These are phyloP conservation scores for Mariannaea elegans DNA, from an alignment of 2,329 filamentous ascomycete genomes.

Conservation along the genomic window DNA sequence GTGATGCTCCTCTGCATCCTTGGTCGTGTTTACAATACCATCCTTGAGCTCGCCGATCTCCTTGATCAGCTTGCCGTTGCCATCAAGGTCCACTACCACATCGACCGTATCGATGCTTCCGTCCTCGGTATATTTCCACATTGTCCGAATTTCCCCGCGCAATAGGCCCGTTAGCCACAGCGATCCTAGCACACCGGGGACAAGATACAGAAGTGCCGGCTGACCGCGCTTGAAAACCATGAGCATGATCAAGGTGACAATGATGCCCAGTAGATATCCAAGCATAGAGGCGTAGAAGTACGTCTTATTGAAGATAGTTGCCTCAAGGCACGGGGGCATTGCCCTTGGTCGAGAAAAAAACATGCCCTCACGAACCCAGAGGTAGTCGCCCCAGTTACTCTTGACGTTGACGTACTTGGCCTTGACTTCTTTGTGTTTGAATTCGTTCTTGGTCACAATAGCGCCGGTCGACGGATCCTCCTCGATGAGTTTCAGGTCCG, in stretches of 20 bases:
- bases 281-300: conserved; percentile 83
- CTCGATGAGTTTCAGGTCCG: conserved; percentile 46
- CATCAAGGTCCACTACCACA: conserved; percentile 64
- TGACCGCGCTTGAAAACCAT: conserved; percentile 83
- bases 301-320: conserved; percentile 75
- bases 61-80: conserved; percentile 56
- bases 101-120: conserved; percentile 64
- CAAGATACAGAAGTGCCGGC: conserved; percentile 90
- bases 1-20: conserved; percentile 29
- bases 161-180: conserved; percentile 78
- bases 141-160: conserved; percentile 75
- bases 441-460: conserved; percentile 47
- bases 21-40: conserved; percentile 47
- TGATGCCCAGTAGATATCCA: conserved; percentile 83
- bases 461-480: conserved; percentile 45
- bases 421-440: conserved; percentile 59
- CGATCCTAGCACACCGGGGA: conserved; percentile 81
- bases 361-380: conserved; percentile 69
- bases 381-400: conserved; percentile 82
- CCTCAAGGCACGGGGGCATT: conserved; percentile 46
- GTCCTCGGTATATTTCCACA: conserved; percentile 87
- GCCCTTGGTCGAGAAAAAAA: conserved; percentile 36
- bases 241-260: conserved; percentile 79
- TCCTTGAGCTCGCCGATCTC: conserved; percentile 49
- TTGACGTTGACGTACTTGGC: conserved; percentile 66